Evolutionary conservation across 2,329 filamentous ascomycete genomes (phyloP).

Genomic region (Botrytis galanthina): DNA sequence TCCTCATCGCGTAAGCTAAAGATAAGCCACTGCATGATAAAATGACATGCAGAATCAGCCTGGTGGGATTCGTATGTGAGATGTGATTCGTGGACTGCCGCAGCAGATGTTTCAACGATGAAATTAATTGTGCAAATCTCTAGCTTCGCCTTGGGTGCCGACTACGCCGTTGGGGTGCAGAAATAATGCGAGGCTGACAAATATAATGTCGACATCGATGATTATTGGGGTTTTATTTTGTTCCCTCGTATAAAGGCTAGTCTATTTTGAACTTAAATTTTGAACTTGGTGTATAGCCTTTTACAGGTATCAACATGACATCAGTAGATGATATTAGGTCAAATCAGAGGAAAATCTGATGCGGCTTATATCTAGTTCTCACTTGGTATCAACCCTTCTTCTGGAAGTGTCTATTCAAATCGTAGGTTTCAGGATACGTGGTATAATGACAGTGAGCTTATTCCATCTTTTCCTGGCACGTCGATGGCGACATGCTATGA

Average conservation of each 20-base stretch:
- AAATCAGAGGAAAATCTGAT: not conserved
- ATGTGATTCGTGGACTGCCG: slow-evolving; percentile 1
- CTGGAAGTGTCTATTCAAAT: not conserved
- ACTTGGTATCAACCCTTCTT: not conserved
- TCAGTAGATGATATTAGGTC: not conserved
- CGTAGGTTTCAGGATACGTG: not conserved
- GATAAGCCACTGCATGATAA: not conserved
- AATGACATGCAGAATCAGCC: slow-evolving; percentile 7
- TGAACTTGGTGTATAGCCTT: not conserved
- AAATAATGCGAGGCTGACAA: not conserved
- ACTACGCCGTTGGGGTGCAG: not conserved
- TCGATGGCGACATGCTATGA: not conserved
- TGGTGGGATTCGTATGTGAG: not conserved
- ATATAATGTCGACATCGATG: not conserved
- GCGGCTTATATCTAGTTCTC: not conserved
- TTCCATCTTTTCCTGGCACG: not conserved
- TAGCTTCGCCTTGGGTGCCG: not conserved
- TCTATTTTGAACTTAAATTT: not conserved
- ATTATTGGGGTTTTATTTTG: not conserved
- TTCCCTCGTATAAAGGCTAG: no score
- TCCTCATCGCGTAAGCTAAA: not conserved
- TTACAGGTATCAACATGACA: not conserved
- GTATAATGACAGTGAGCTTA: not conserved
- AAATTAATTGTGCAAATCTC: not conserved
- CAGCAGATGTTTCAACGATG: not conserved